Percentiles rank a stretch among this genome's conserved stretches.
Evolutionary conservation across 2,329 filamentous ascomycete species (phyloP).

Genomic region (Fusarium incarnatum): DNA sequence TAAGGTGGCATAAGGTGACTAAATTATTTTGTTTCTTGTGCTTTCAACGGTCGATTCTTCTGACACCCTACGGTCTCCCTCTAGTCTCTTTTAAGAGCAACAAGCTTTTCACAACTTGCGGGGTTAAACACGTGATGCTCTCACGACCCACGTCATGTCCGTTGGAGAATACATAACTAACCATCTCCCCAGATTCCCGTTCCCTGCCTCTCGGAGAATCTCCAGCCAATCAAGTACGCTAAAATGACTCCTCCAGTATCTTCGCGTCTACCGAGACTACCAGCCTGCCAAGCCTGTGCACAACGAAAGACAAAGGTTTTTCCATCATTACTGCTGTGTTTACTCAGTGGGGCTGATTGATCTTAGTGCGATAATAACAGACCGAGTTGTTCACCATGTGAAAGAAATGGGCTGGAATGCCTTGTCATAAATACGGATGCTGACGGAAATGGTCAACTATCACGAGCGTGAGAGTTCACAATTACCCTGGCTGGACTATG

Average conservation of each 20-base stretch:
- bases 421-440: neutral
- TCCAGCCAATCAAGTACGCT: fast-evolving
- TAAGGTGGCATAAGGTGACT: too few species aligned
- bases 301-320: conserved; percentile 20
- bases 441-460: neutral
- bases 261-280: conserved; percentile 10
- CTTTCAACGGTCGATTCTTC: too few species aligned
- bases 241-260: neutral
- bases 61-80: too few species aligned
- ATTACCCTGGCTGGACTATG: too few species aligned
- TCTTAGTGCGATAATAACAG: conserved; percentile 19
- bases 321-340: fast-evolving
- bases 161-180: neutral
- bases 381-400: conserved; percentile 10
- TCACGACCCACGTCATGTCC: neutral
- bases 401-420: conserved; percentile 8
- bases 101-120: neutral
- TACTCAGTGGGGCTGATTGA: neutral
- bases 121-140: conserved; percentile 1
- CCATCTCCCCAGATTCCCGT: neutral
- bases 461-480: conserved; percentile 7
- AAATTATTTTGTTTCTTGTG: too few species aligned
- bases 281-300: conserved; percentile 23
- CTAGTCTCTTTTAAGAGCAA: neutral
- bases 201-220: too few species aligned